Evolutionary conservation across 805 yeast genomes (phyloP), one percentile per base, ranked within the genome.

Genomic region (Ogataea methanolica): DNA sequence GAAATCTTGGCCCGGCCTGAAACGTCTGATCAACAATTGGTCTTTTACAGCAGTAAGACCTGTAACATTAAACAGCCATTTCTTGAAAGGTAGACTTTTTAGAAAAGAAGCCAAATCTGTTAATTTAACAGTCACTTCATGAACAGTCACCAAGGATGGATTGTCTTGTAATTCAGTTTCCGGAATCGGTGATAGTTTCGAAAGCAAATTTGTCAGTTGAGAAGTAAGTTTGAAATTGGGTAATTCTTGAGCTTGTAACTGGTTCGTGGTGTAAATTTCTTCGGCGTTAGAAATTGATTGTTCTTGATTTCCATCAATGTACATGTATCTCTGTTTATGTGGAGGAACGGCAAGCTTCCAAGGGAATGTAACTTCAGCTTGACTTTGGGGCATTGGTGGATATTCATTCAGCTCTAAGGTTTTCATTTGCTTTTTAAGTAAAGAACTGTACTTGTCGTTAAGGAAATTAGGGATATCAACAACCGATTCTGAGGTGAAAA

Each of bases 271-370:
- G 12, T 58, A 54, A 29, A 76, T 75, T 2, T 62, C 58, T 4
- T 55, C 55, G 16, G 72, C 68, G 19, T 61, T 57, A 11, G 49
- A 40, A 40, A 73, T 63, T 5, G 63, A 65, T 50, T 64, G 63
- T 8, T 57, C 49, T 12, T 73, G 61, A 47, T 71, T 69, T 3
- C 92, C 92, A 61, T 88, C 96, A 33, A 91, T 73, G 62, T 89
- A 92, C 72, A 89, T 65, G 61, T 75, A 94, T 52, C 97, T 72
- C 69, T 90, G 91, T 63, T 94, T 89, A 61, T 92, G 98, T 8
- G 97, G 94, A 8, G 99, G 98, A 42, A 85, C 78, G 0, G 97
- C 94, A 37, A 90, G 74, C 52, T 85, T 83, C 99, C 99, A 94
- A 7, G 96, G 96, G 42, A 65, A 71, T 9, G 61, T 45, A 1